Evolutionary conservation across 345 rosid species (phyloP).

Genomic region (Eucalyptus cloeziana): DNA sequence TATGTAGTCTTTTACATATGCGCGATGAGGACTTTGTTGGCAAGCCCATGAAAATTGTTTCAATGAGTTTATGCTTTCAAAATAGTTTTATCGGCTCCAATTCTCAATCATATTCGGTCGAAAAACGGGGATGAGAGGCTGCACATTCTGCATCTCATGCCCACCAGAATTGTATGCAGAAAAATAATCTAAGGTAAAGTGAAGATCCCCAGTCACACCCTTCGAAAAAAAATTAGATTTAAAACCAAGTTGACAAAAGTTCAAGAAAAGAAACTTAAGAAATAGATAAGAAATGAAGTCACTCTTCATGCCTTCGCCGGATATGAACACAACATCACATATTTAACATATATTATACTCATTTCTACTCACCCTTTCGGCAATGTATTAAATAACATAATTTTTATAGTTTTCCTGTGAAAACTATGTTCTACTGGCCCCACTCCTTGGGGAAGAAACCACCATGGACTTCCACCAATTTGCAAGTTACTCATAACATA

Average conservation of each 20-base stretch:
- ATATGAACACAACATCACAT: neutral
- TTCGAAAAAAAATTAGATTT: neutral
- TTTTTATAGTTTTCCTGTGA: neutral
- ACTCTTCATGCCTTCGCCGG: neutral
- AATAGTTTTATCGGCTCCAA: neutral
- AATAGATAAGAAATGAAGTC: neutral
- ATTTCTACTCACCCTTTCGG: neutral
- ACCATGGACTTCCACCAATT: slow-evolving; percentile 21
- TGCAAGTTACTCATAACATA: neutral
- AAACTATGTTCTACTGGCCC: slow-evolving; percentile 23
- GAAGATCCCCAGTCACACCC: neutral
- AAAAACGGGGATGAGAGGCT: neutral
- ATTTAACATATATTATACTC: neutral
- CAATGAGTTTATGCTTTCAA: neutral
- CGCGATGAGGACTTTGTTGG: neutral
- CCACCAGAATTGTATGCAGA: neutral
- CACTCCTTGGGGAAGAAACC: neutral
- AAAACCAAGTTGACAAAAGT: neutral
- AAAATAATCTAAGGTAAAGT: neutral
- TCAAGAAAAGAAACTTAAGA: neutral
- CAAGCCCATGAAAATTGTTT: neutral
- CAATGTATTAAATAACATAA: neutral
- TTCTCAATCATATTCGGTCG: neutral
- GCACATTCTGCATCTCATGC: neutral
- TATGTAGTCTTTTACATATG: neutral